These are phyloP conservation scores for Pseudocercospora ulei DNA, from an alignment of 2,329 filamentous ascomycete species.

Conservation along the genomic window DNA sequence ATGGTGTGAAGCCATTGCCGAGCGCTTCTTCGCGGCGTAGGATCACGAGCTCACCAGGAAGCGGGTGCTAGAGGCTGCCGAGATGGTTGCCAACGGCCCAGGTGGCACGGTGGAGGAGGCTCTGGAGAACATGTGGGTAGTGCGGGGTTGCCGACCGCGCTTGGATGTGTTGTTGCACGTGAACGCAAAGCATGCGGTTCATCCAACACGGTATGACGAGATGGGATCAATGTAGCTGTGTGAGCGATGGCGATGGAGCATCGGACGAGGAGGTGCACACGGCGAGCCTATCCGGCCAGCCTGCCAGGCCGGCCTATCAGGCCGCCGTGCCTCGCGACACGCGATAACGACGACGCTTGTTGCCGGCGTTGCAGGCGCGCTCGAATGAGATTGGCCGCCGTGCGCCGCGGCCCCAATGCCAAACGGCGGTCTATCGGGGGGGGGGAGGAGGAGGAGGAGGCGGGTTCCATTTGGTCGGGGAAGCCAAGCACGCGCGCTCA, in stretches of 20 bases:
- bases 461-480: too few species aligned
- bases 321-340: not conserved
- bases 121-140: conserved; percentile 36
- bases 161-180: conserved; percentile 3
- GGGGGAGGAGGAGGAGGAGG: too few species aligned
- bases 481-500: too few species aligned
- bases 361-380: too few species aligned
- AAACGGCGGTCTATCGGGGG: too few species aligned
- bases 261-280: too few species aligned
- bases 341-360: conserved; percentile 19
- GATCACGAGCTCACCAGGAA: conserved; percentile 31
- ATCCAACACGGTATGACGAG: conserved; percentile 11
- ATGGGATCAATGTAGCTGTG: too few species aligned
- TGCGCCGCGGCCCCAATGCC: too few species aligned
- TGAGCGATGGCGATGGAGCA: not conserved
- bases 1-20: conserved; percentile 35
- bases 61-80: conserved; percentile 33
- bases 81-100: conserved; percentile 35
- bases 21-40: conserved; percentile 36
- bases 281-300: too few species aligned
- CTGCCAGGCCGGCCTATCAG: conserved; percentile 3
- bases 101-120: conserved; percentile 33
- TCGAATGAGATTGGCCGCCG: too few species aligned
- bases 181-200: conserved; percentile 1
- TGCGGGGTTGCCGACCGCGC: not conserved